Conservation (phyloP, 495 filamentous ascomycete species). For the Penicillium ochrochloron region DNA sequence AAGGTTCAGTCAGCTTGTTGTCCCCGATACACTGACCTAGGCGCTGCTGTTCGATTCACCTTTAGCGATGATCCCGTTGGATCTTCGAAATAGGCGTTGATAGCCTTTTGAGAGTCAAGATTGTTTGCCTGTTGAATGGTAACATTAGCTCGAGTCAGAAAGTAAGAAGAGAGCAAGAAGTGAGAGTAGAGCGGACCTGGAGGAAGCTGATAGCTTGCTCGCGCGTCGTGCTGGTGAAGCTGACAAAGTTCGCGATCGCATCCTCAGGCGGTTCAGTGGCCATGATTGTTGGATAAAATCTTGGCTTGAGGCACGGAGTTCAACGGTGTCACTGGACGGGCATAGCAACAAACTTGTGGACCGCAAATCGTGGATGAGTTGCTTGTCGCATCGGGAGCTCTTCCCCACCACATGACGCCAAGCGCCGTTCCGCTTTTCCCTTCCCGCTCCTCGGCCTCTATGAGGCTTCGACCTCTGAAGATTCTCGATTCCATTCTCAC, state of each 20-base stretch:
- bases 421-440: constrained; percentile 25
- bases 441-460: background rate
- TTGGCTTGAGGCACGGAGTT: background rate
- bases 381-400: constrained; percentile 17
- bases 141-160: background rate
- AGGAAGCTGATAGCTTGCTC: constrained; percentile 53
- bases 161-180: background rate
- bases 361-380: background rate
- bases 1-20: constrained; percentile 19
- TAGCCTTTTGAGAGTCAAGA: constrained; percentile 52
- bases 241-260: constrained; percentile 51
- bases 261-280: constrained; percentile 51
- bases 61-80: constrained; percentile 43
- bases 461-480: too few species aligned
- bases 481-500: too few species aligned
- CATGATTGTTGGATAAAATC: constrained; percentile 32
- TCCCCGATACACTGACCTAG: background rate
- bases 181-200: constrained; percentile 37
- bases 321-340: constrained; percentile 5
- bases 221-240: constrained; percentile 50
- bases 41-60: constrained; percentile 27
- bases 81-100: constrained; percentile 59
- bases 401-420: constrained; percentile 50
- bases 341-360: constrained; percentile 7
- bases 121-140: constrained; percentile 47